Percentiles rank a stretch among this genome's conserved stretches.
Evolutionary conservation across 495 filamentous ascomycete species (phyloP).

Genomic region (Daldinia concentrica): DNA sequence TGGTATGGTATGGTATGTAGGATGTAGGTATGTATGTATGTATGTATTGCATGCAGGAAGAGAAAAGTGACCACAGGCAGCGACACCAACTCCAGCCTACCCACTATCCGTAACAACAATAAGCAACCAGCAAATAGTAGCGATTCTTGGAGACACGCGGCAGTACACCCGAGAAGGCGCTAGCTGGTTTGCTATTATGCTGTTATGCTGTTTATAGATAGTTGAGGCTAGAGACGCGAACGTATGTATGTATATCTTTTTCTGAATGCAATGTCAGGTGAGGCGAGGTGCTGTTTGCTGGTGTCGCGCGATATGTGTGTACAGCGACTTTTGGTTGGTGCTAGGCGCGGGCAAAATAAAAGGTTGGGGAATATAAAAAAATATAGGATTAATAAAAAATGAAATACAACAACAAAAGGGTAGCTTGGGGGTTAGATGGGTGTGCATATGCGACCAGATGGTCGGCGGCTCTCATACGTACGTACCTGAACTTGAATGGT

Average conservation of each 20-base stretch:
- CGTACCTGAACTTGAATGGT: constrained; percentile 38
- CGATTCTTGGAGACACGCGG: constrained; percentile 9
- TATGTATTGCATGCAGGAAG: constrained; percentile 40
- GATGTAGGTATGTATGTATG: constrained; percentile 15
- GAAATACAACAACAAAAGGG: constrained; percentile 13
- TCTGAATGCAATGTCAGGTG: constrained; percentile 6
- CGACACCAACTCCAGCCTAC: constrained; percentile 1
- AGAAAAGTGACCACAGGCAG: constrained; percentile 36
- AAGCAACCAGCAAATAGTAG: constrained; percentile 12
- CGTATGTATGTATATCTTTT: background rate
- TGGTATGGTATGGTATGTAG: too few species aligned
- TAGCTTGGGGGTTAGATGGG: constrained; percentile 23
- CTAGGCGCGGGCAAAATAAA: constrained; percentile 8
- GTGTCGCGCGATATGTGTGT: constrained; percentile 34
- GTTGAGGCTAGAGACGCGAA: constrained; percentile 5
- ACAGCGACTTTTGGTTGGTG: constrained; percentile 16
- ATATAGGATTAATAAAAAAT: constrained; percentile 22
- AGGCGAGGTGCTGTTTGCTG: constrained; percentile 29
- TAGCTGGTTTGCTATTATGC: background rate
- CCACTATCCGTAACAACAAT: constrained; percentile 3
- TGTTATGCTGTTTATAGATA: background rate
- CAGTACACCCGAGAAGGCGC: background rate
- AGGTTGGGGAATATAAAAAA: constrained; percentile 26
- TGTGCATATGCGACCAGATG: constrained; percentile 43
- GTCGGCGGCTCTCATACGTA: constrained; percentile 43